Evolutionary conservation across 2,329 filamentous ascomycete genomes (phyloP).

Genomic region (Ophiostoma himal-ulmi): DNA sequence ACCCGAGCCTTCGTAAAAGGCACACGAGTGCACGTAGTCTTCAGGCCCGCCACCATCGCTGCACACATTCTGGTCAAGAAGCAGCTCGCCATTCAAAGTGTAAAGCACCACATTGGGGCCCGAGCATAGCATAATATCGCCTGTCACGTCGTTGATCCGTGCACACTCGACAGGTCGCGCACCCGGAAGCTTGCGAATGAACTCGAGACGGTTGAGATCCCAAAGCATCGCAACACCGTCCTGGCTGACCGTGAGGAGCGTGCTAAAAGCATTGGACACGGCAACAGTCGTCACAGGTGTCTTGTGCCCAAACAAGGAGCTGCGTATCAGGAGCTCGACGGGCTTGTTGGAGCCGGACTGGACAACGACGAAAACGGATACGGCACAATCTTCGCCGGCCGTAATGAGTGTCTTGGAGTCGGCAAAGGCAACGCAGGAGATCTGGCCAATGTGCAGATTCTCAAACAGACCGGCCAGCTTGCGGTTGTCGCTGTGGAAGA

Average conservation of each 20-base stretch:
- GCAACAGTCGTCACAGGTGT: slow-evolving; percentile 75
- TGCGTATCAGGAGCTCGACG: slow-evolving; percentile 72
- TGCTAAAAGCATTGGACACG: slow-evolving; percentile 80
- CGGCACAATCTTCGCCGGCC: slow-evolving; percentile 83
- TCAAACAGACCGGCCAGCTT: slow-evolving; percentile 85
- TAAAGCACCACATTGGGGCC: slow-evolving; percentile 71
- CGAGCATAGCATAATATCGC: slow-evolving; percentile 80
- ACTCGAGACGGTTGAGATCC: slow-evolving; percentile 87
- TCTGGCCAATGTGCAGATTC: slow-evolving; percentile 84
- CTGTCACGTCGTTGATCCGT: slow-evolving; percentile 81
- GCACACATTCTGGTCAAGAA: slow-evolving; percentile 79
- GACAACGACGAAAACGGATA: slow-evolving; percentile 78
- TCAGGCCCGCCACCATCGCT: slow-evolving; percentile 42
- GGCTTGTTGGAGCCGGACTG: slow-evolving; percentile 54
- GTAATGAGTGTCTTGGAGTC: slow-evolving; percentile 89
- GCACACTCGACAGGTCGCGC: slow-evolving; percentile 62
- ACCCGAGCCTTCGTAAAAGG: slow-evolving; percentile 85
- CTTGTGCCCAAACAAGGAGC: slow-evolving; percentile 85
- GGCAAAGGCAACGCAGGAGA: slow-evolving; percentile 76
- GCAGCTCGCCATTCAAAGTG: slow-evolving; percentile 77
- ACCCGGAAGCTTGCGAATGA: slow-evolving; percentile 65
- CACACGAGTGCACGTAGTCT: slow-evolving; percentile 73
- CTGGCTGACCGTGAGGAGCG: slow-evolving; percentile 73
- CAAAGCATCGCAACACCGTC: slow-evolving; percentile 79
- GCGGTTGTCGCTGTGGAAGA: slow-evolving; percentile 72